Conservation (phyloP, 176 grass and related monocot genomes). For the Carex parvula region DNA sequence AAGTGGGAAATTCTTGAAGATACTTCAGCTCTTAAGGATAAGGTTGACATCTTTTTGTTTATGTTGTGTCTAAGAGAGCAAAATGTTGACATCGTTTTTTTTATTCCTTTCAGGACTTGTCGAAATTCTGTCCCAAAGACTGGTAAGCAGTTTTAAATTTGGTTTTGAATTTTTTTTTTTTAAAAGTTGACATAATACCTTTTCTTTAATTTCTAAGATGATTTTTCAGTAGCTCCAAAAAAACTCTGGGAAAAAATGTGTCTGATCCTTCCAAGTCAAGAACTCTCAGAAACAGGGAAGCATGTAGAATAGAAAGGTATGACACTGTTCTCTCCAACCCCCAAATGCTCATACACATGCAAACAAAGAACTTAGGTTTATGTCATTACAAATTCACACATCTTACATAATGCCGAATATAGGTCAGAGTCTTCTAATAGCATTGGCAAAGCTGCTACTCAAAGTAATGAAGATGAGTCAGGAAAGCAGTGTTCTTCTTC, state of each 20-base stretch:
- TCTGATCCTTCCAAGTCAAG: constrained; percentile 10
- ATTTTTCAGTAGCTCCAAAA: constrained; percentile 18
- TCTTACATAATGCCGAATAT: background rate
- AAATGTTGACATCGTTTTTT: constrained; percentile 23
- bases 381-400: background rate
- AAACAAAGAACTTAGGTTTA: background rate
- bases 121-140: constrained; percentile 41
- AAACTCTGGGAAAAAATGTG: background rate
- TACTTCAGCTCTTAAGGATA: constrained; percentile 25
- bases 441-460: constrained; percentile 4
- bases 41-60: constrained; percentile 28
- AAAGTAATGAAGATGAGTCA: constrained; percentile 4
- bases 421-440: background rate
- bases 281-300: background rate
- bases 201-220: constrained; percentile 12
- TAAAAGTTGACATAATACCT: background rate
- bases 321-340: background rate
- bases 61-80: constrained; percentile 17
- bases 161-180: background rate
- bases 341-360: background rate
- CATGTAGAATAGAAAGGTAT: constrained; percentile 23
- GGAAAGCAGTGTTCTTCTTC: constrained; percentile 25
- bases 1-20: constrained; percentile 50
- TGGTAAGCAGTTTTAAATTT: constrained; percentile 40
- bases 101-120: constrained; percentile 42